Conservation (phyloP, 108 stramenopile species). For the Parmales sp. region DNA sequence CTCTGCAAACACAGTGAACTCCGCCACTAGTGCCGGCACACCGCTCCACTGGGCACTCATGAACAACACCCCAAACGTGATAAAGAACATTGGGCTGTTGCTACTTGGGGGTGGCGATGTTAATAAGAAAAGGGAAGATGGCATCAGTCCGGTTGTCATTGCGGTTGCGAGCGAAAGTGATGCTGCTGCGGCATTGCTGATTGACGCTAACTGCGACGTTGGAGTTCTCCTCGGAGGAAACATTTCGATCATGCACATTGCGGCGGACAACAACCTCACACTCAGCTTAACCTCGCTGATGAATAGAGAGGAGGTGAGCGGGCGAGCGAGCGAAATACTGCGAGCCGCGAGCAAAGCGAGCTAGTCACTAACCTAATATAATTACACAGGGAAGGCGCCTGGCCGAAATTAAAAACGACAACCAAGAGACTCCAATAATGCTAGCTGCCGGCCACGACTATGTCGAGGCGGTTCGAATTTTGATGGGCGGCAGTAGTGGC, state of each 20-base stretch:
- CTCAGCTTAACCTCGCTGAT: neutral
- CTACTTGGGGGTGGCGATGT: neutral
- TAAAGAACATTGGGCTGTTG: neutral
- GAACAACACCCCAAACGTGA: neutral
- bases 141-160: neutral
- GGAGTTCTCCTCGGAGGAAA: neutral
- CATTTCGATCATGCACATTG: neutral
- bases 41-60: slow-evolving; percentile 2
- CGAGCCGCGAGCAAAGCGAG: too few species aligned
- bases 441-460: too few species aligned
- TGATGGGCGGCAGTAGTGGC: too few species aligned
- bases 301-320: neutral
- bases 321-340: too few species aligned
- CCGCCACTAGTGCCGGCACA: neutral
- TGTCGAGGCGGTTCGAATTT: too few species aligned
- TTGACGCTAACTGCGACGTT: neutral
- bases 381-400: too few species aligned
- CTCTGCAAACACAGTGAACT: too few species aligned
- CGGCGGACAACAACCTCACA: slow-evolving; percentile 1
- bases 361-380: too few species aligned
- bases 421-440: too few species aligned
- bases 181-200: neutral
- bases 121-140: neutral
- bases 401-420: too few species aligned
- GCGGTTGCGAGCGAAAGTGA: neutral